Percentiles rank a stretch among this genome's conserved stretches.
Conservation (phyloP, 2,329 filamentous ascomycete genomes). For the Exophiala phaeomuriformis region DNA sequence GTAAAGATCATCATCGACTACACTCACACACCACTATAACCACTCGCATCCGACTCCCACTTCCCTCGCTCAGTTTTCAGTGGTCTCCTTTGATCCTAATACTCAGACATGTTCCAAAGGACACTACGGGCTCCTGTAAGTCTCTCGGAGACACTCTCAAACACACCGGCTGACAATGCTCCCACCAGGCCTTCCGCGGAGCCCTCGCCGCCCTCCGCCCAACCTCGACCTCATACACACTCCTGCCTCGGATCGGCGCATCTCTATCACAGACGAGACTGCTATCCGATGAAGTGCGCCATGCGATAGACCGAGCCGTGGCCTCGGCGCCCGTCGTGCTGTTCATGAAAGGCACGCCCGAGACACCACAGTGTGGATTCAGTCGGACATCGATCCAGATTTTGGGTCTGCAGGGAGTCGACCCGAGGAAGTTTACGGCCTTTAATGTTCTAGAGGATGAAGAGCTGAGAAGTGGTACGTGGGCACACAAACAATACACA, state of each 20-base stretch:
- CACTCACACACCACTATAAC: not conserved
- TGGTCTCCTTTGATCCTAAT: not conserved
- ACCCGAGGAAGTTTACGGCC: constrained; percentile 92
- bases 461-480: constrained; percentile 70
- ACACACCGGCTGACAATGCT: not conserved
- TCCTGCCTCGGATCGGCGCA: constrained; percentile 28
- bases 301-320: constrained; percentile 86
- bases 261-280: constrained; percentile 41
- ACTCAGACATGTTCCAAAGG: constrained; percentile 7
- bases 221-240: constrained; percentile 29
- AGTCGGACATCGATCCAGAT: constrained; percentile 93
- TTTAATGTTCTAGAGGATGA: constrained; percentile 94
- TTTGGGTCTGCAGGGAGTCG: constrained; percentile 85
- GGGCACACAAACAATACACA: too few relatives aligned
- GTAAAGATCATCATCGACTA: too few relatives aligned
- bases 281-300: constrained; percentile 69
- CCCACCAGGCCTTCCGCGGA: constrained; percentile 22
- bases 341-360: constrained; percentile 99
- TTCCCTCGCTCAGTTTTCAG: not conserved
- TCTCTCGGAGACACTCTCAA: not conserved
- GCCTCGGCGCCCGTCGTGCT: constrained; percentile 83
- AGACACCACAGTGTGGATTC: constrained; percentile 93
- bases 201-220: constrained; percentile 21
- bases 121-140: constrained; percentile 15
- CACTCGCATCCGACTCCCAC: not conserved